phyloP scores from a whole-genome alignment of 768 basidiomycete species.

The Paxillus rubicundulus region DNA sequence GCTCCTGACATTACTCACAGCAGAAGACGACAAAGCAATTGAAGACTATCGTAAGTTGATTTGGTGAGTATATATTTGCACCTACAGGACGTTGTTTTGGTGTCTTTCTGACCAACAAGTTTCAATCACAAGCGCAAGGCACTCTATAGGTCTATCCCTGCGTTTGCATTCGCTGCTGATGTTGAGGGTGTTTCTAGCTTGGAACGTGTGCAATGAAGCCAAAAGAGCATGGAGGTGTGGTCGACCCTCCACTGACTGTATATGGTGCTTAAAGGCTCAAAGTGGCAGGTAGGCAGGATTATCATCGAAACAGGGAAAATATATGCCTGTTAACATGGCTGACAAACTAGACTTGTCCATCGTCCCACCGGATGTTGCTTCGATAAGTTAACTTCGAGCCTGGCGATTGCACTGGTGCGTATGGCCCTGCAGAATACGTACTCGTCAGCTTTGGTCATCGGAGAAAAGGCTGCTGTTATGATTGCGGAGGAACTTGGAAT shows the following conservation, averaged over 20 bases:
- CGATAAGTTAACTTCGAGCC: slow-evolving; percentile 18
- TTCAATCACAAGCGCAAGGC: slow-evolving; percentile 32
- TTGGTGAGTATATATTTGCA: slow-evolving; percentile 10
- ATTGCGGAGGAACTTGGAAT: slow-evolving; percentile 24
- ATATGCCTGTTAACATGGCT: neutral
- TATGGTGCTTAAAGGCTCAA: slow-evolving; percentile 59
- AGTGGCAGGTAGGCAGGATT: slow-evolving; percentile 44
- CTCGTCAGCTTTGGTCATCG: slow-evolving; percentile 24
- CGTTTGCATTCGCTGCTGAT: neutral
- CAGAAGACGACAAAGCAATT: slow-evolving; percentile 36
- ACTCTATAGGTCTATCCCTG: slow-evolving; percentile 24
- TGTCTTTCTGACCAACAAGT: neutral
- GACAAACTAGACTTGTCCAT: slow-evolving; percentile 37
- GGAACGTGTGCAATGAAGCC: slow-evolving; percentile 72
- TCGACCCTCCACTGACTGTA: slow-evolving; percentile 60
- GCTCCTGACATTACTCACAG: slow-evolving; percentile 31
- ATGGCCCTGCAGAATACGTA: slow-evolving; percentile 18
- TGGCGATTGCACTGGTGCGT: neutral
- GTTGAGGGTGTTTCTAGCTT: slow-evolving; percentile 34
- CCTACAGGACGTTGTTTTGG: too few species aligned
- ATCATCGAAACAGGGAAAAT: neutral
- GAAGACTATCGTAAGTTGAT: slow-evolving; percentile 23
- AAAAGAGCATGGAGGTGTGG: slow-evolving; percentile 54
- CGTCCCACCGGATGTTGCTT: slow-evolving; percentile 36
- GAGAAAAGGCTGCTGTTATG: slow-evolving; percentile 24